Evolutionary conservation across 441 rosid genomes (phyloP).

Genomic region (Syzygium malaccense): DNA sequence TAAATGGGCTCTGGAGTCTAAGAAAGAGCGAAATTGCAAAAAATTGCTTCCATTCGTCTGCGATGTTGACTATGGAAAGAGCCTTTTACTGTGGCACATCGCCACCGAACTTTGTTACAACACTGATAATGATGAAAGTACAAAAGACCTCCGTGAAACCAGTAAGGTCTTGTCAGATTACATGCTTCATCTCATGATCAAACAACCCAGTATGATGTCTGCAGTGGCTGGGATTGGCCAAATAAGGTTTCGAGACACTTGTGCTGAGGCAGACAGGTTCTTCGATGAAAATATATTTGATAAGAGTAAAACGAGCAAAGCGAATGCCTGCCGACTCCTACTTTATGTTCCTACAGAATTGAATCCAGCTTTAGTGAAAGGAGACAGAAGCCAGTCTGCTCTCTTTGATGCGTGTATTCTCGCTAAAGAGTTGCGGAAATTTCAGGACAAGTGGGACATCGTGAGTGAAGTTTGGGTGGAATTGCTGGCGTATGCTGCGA

Average conservation of each 20-base stretch:
- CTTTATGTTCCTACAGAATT: background rate
- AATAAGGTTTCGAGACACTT: background rate
- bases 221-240: background rate
- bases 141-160: fast-evolving
- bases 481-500: background rate
- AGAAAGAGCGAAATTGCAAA: fast-evolving
- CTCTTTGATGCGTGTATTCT: background rate
- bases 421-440: background rate
- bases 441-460: background rate
- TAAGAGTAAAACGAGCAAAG: background rate
- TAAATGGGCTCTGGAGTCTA: background rate
- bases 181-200: background rate
- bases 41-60: background rate
- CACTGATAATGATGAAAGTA: background rate
- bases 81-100: background rate
- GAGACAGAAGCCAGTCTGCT: background rate
- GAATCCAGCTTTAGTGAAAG: background rate
- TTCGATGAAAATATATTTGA: background rate
- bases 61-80: background rate
- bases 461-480: background rate
- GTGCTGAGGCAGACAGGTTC: background rate
- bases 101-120: background rate
- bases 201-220: background rate
- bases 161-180: background rate
- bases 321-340: background rate